Evolutionary conservation across 257 asterid species (phyloP).

Genomic region (Eucommia ulmoides): DNA sequence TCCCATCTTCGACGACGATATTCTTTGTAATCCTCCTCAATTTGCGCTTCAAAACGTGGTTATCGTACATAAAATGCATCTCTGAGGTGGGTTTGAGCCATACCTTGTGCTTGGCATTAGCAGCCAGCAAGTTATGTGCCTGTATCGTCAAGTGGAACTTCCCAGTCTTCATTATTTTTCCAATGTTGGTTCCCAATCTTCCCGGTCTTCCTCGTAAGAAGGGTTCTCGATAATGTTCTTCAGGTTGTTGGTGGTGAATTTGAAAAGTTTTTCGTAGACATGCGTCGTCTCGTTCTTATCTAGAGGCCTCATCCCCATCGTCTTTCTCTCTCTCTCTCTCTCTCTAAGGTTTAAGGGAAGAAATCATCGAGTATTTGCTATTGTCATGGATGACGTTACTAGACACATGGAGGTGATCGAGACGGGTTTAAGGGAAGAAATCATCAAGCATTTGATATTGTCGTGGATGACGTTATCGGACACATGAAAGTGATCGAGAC

Average conservation of each 20-base stretch:
- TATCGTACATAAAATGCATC: constrained; percentile 77
- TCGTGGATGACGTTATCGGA: too few relatives aligned
- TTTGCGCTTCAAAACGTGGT: constrained; percentile 62
- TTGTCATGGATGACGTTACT: too few relatives aligned
- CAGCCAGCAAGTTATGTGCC: constrained; percentile 46
- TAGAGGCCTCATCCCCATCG: not conserved
- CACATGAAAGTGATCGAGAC: too few relatives aligned
- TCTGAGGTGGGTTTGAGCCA: constrained; percentile 89
- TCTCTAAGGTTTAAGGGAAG: too few relatives aligned
- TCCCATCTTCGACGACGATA: not conserved
- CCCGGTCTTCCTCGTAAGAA: not conserved
- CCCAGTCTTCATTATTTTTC: constrained; percentile 62
- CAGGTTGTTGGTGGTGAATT: not conserved
- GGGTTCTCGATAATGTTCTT: not conserved
- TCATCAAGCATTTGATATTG: too few relatives aligned
- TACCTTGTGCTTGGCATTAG: constrained; percentile 77
- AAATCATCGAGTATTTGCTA: too few relatives aligned
- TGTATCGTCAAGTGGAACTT: constrained; percentile 65
- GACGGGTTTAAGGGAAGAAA: too few relatives aligned
- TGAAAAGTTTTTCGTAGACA: not conserved
- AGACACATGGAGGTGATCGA: too few relatives aligned
- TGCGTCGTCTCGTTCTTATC: not conserved
- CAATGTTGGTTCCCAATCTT: constrained; percentile 84
- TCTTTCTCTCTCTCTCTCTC: too few relatives aligned
- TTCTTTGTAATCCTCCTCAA: constrained; percentile 61